These are phyloP conservation scores for Emmonsiellopsis sp. DNA, from an alignment of 2,329 filamentous ascomycete genomes.

Conservation along the genomic window DNA sequence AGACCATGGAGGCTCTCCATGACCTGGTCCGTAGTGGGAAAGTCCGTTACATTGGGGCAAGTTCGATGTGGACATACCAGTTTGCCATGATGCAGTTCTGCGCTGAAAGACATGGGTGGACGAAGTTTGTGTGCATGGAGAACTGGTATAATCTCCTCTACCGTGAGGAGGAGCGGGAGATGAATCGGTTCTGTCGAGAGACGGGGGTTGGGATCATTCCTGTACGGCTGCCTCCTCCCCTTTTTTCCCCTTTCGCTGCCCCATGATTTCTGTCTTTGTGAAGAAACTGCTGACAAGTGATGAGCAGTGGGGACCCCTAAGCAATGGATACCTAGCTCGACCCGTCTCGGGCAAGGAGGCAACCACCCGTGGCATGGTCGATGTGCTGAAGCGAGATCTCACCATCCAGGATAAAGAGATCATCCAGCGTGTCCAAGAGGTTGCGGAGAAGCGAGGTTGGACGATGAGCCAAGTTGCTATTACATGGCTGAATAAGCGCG, in stretches of 20 bases:
- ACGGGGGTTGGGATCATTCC: constrained; percentile 36
- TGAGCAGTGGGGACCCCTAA: not conserved
- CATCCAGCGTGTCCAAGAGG: constrained; percentile 36
- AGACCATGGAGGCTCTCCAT: not conserved
- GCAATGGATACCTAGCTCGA: not conserved
- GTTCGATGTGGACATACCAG: constrained; percentile 24
- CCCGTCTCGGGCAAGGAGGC: constrained; percentile 6
- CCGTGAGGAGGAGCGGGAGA: constrained; percentile 40
- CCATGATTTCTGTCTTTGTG: not conserved
- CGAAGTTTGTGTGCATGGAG: constrained; percentile 46
- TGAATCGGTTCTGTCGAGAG: constrained; percentile 32
- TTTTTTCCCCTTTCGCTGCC: too few species aligned
- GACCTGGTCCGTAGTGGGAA: not conserved
- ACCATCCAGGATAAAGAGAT: constrained; percentile 28
- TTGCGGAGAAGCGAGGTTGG: constrained; percentile 38
- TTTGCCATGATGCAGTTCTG: constrained; percentile 38
- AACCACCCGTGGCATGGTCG: not conserved
- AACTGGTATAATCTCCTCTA: constrained; percentile 46
- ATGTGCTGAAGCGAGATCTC: constrained; percentile 15
- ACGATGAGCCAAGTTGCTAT: constrained; percentile 27
- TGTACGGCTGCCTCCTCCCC: constrained; percentile 3
- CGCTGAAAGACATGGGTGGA: constrained; percentile 43
- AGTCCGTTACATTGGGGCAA: not conserved
- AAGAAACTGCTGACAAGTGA: too few species aligned
- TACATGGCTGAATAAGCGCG: constrained; percentile 34